Evolutionary conservation across 495 filamentous ascomycete genomes (phyloP).

Genomic region (Amorphotheca resinae): DNA sequence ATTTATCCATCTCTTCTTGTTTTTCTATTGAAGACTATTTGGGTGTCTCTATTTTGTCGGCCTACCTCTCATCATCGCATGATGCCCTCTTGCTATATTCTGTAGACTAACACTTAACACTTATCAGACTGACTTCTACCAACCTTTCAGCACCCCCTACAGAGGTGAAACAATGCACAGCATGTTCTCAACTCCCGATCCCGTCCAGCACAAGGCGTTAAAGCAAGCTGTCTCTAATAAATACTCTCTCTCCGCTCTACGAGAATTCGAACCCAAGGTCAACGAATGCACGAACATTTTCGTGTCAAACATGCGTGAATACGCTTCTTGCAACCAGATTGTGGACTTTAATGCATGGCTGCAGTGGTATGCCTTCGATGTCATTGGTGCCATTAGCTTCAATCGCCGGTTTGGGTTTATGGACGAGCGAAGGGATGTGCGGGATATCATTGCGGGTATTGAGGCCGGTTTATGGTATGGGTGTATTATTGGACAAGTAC

Average conservation of each 20-base stretch:
- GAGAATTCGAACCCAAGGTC: constrained; percentile 42
- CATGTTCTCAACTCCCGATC: constrained; percentile 12
- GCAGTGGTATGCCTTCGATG: constrained; percentile 32
- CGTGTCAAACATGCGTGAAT: constrained; percentile 23
- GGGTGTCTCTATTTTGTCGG: too few species aligned
- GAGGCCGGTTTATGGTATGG: not conserved
- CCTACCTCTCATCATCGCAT: too few species aligned
- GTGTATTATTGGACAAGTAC: not conserved
- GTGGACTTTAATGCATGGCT: constrained; percentile 27
- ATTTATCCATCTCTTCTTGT: not conserved
- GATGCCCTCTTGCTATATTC: too few species aligned
- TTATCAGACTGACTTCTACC: not conserved
- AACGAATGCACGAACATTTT: constrained; percentile 40
- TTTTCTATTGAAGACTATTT: not conserved
- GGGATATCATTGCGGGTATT: constrained; percentile 1
- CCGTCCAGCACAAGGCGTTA: constrained; percentile 17
- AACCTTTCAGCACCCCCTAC: not conserved
- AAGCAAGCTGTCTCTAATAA: constrained; percentile 25
- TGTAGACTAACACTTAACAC: not conserved
- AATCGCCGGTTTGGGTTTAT: constrained; percentile 18
- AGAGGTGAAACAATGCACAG: constrained; percentile 13
- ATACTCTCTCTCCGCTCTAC: constrained; percentile 41
- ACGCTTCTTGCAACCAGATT: not conserved
- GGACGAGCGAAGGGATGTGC: constrained; percentile 1
- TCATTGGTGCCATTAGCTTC: constrained; percentile 27